A percentile compares a stretch with the other conserved stretches of the same genome.
Evolutionary conservation across 768 basidiomycete genomes (phyloP).

Genomic region (Boletellus sp.): DNA sequence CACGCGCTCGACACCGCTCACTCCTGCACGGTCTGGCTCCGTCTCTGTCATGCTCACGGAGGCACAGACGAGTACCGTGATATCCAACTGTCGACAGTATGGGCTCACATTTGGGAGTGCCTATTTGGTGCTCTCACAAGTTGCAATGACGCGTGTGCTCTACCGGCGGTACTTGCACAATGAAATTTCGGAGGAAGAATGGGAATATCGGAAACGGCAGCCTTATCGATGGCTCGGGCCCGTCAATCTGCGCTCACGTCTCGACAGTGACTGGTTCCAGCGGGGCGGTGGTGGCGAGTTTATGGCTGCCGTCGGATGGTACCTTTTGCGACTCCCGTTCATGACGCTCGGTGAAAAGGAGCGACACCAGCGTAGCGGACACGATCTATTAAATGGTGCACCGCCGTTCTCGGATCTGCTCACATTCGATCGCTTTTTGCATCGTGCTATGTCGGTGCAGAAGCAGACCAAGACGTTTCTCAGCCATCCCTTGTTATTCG

Average conservation of each 20-base stretch:
- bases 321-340: conserved; percentile 42
- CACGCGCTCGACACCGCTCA: conserved; percentile 33
- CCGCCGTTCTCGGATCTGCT: conserved; percentile 43
- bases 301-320: conserved; percentile 42
- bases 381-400: conserved; percentile 10
- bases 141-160: conserved; percentile 50
- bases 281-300: conserved; percentile 44
- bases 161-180: conserved; percentile 45
- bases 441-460: conserved; percentile 38
- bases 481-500: conserved; percentile 46
- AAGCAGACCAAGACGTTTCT: conserved; percentile 33
- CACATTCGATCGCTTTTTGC: conserved; percentile 43
- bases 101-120: conserved; percentile 50
- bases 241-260: conserved; percentile 47
- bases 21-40: conserved; percentile 36
- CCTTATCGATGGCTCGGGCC: conserved; percentile 49
- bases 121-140: conserved; percentile 47
- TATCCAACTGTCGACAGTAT: conserved; percentile 39
- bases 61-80: conserved; percentile 31
- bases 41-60: conserved; percentile 24
- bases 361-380: not conserved
- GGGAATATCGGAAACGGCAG: conserved; percentile 47
- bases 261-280: conserved; percentile 45
- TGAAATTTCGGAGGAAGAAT: conserved; percentile 47
- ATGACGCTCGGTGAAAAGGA: conserved; percentile 38